A percentile compares a stretch with the other conserved stretches of the same genome.
Conservation (phyloP, 768 basidiomycete genomes). For the Phanerodontia chrysosporium region DNA sequence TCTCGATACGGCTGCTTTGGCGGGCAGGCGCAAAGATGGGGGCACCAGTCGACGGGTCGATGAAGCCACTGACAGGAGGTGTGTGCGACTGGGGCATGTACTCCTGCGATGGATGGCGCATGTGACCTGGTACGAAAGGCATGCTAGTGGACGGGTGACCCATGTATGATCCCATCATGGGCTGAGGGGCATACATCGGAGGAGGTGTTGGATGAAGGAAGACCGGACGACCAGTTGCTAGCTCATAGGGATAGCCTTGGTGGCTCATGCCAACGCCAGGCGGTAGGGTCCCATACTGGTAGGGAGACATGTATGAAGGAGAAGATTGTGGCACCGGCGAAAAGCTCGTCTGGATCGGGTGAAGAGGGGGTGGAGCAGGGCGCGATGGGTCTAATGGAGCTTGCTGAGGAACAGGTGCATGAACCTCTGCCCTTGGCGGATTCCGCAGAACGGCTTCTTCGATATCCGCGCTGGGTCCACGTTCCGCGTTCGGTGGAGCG, state of each 20-base stretch:
- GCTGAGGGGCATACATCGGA: conserved; percentile 65
- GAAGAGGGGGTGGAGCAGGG: conserved; percentile 34
- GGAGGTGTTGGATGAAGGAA: conserved; percentile 55
- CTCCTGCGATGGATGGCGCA: conserved; percentile 48
- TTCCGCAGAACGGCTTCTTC: conserved; percentile 46
- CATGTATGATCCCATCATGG: conserved; percentile 53
- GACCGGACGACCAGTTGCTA: conserved; percentile 78
- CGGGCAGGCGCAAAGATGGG: conserved; percentile 76
- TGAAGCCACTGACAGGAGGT: conserved; percentile 57
- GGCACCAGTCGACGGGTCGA: conserved; percentile 61
- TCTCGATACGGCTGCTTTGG: conserved; percentile 68
- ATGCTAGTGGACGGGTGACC: conserved; percentile 38
- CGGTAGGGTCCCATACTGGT: conserved; percentile 55
- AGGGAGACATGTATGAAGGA: conserved; percentile 66
- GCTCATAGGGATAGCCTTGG: conserved; percentile 77
- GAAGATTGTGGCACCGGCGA: conserved; percentile 37
- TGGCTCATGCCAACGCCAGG: conserved; percentile 69
- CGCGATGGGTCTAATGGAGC: conserved; percentile 16
- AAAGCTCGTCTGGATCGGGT: conserved; percentile 42
- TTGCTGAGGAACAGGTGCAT: conserved; percentile 13
- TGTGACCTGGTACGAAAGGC: conserved; percentile 57
- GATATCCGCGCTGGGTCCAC: conserved; percentile 26
- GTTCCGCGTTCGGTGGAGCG: neutral
- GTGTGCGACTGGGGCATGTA: conserved; percentile 62
- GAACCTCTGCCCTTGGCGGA: conserved; percentile 23